Conservation (phyloP, 768 basidiomycete genomes). For the Epithele typhae region DNA sequence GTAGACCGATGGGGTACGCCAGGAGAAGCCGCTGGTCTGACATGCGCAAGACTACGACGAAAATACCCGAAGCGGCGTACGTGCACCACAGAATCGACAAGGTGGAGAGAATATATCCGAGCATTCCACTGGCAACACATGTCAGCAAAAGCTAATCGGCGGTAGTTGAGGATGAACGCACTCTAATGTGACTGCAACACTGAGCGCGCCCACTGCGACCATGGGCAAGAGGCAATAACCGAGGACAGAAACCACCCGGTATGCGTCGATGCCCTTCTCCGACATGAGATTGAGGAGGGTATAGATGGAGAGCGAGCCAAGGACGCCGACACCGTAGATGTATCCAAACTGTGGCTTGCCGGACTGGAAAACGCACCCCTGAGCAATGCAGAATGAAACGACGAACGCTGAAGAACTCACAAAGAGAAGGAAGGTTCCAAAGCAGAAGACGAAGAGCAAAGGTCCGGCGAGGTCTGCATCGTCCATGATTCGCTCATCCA, state of each 20-base stretch:
- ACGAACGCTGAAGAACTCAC: constrained; percentile 44
- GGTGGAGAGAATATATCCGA: constrained; percentile 81
- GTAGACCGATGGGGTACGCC: constrained; percentile 90
- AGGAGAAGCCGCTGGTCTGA: constrained; percentile 92
- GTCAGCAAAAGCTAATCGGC: not conserved
- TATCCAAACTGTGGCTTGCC: constrained; percentile 99
- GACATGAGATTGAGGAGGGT: constrained; percentile 96
- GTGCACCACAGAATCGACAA: constrained; percentile 95
- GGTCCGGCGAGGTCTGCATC: constrained; percentile 98
- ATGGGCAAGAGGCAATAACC: constrained; percentile 97
- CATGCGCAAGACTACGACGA: constrained; percentile 93
- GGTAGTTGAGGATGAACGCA: constrained; percentile 50
- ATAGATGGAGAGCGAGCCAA: constrained; percentile 91
- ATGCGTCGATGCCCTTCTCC: constrained; percentile 90
- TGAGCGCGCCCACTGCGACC: constrained; percentile 89
- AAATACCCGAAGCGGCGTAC: constrained; percentile 92
- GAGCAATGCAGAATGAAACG: not conserved
- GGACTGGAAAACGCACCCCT: constrained; percentile 48
- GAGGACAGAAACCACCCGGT: constrained; percentile 90
- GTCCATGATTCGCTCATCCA: constrained; percentile 96
- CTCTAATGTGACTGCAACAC: constrained; percentile 86
- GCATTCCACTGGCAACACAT: constrained; percentile 49
- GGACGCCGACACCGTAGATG: constrained; percentile 96
- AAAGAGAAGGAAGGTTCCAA: constrained; percentile 87
- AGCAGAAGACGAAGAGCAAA: constrained; percentile 91